These are phyloP conservation scores for Nicotiana otophora DNA, from an alignment of 257 asterid genomes.

Conservation along the genomic window DNA sequence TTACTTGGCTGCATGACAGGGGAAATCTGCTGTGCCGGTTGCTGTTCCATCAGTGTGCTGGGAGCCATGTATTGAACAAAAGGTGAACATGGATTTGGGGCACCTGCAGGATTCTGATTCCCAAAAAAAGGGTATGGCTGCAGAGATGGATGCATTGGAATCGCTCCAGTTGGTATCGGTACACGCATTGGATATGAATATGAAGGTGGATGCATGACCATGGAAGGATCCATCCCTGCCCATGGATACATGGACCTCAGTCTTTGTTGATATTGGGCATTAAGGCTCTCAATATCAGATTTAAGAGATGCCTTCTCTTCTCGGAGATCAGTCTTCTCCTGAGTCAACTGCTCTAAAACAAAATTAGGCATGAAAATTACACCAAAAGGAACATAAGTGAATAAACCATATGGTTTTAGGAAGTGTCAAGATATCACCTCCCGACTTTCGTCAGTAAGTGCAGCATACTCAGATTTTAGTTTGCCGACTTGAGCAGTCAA, in stretches of 20 bases:
- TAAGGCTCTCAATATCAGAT: conserved; percentile 68
- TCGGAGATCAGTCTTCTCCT: conserved; percentile 74
- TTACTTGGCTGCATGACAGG: conserved; percentile 55
- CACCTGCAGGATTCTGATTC: conserved; percentile 60
- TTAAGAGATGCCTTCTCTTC: conserved; percentile 53
- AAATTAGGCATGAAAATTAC: neutral
- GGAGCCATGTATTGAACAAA: conserved; percentile 77
- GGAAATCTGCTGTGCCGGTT: conserved; percentile 49
- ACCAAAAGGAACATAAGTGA: conserved; percentile 13
- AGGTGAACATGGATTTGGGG: conserved; percentile 66
- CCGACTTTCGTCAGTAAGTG: conserved; percentile 83
- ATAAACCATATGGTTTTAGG: neutral
- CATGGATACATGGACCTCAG: conserved; percentile 85
- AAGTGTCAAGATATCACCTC: conserved; percentile 49
- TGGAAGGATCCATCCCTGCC: conserved; percentile 88
- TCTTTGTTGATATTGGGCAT: conserved; percentile 72
- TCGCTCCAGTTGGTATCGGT: conserved; percentile 78
- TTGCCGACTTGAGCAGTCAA: conserved; percentile 70
- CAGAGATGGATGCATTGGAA: conserved; percentile 85
- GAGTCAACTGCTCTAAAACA: conserved; percentile 45
- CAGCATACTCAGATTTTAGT: conserved; percentile 70
- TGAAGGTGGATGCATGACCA: conserved; percentile 89
- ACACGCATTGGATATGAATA: conserved; percentile 82
- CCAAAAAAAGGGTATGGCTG: conserved; percentile 83
- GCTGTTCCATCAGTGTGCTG: conserved; percentile 63